These are phyloP conservation scores for Dothistroma pini DNA, from an alignment of 2,329 filamentous ascomycete species.

Conservation along the genomic window DNA sequence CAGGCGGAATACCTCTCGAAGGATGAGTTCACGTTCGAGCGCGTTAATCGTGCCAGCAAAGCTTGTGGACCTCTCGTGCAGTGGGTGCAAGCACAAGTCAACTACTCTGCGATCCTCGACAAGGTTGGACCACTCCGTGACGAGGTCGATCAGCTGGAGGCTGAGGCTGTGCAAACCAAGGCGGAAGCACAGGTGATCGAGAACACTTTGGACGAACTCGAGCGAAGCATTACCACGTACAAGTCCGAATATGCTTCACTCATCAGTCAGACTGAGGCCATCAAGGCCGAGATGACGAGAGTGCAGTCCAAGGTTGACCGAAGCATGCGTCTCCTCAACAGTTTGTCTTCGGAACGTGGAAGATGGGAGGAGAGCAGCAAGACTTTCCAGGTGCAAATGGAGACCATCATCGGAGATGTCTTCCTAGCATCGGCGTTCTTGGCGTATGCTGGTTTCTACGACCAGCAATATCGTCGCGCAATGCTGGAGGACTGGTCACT, in stretches of 20 bases:
- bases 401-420: constrained; percentile 92
- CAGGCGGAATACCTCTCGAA: constrained; percentile 86
- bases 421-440: constrained; percentile 95
- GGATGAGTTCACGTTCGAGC: constrained; percentile 93
- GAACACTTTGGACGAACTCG: constrained; percentile 77
- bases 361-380: constrained; percentile 98
- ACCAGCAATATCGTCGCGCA: constrained; percentile 94
- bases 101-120: constrained; percentile 95
- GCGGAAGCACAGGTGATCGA: constrained; percentile 89
- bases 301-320: constrained; percentile 98
- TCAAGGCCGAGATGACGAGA: constrained; percentile 93
- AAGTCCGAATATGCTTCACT: constrained; percentile 93
- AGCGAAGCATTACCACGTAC: constrained; percentile 89
- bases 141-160: constrained; percentile 82
- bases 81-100: constrained; percentile 95
- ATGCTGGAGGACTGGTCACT: constrained; percentile 98
- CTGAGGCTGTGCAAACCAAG: constrained; percentile 85
- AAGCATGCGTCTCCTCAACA: constrained; percentile 90
- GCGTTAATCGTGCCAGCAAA: constrained; percentile 92
- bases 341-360: constrained; percentile 84
- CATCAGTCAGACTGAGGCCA: constrained; percentile 94
- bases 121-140: constrained; percentile 87
- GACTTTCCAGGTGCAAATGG: constrained; percentile 97
- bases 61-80: constrained; percentile 95
- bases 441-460: constrained; percentile 93